A percentile compares a stretch with the other conserved stretches of the same genome.
Conservation (phyloP, 768 basidiomycete genomes). For the Suillus americanus region DNA sequence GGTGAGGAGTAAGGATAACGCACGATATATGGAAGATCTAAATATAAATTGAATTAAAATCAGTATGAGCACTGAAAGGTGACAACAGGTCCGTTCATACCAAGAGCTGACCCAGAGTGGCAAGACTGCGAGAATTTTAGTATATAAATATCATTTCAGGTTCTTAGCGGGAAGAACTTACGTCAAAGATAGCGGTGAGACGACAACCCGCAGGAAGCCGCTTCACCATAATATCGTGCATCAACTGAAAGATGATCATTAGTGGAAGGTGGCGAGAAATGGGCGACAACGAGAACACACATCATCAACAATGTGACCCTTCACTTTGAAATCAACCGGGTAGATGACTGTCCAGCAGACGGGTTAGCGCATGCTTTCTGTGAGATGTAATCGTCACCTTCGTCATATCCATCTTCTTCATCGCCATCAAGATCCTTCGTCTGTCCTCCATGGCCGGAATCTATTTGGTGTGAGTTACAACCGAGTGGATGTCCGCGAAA, state of each 20-base stretch:
- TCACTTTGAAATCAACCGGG: slow-evolving; percentile 66
- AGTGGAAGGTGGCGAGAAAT: neutral
- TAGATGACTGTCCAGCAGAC: slow-evolving; percentile 64
- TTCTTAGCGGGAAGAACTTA: slow-evolving; percentile 35
- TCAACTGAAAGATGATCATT: slow-evolving; percentile 39
- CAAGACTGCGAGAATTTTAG: slow-evolving; percentile 53
- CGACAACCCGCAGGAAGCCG: slow-evolving; percentile 85
- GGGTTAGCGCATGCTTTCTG: neutral
- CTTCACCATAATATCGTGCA: slow-evolving; percentile 81
- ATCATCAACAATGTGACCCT: slow-evolving; percentile 87
- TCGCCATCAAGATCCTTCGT: slow-evolving; percentile 81
- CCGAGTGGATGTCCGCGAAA: neutral
- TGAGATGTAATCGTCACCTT: slow-evolving; percentile 45
- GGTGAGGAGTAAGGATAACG: slow-evolving; percentile 12
- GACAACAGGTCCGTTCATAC: slow-evolving; percentile 34
- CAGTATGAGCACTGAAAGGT: neutral
- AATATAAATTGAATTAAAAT: neutral
- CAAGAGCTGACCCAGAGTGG: slow-evolving; percentile 88
- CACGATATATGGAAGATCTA: slow-evolving; percentile 72
- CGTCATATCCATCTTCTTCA: slow-evolving; percentile 82
- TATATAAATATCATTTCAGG: neutral
- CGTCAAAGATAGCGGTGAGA: slow-evolving; percentile 80
- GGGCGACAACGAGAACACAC: slow-evolving; percentile 42
- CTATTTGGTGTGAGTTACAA: slow-evolving; percentile 34
- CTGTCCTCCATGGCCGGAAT: slow-evolving; percentile 95